Conservation (phyloP, 805 yeast species). For the Kuraishia ogatae region DNA sequence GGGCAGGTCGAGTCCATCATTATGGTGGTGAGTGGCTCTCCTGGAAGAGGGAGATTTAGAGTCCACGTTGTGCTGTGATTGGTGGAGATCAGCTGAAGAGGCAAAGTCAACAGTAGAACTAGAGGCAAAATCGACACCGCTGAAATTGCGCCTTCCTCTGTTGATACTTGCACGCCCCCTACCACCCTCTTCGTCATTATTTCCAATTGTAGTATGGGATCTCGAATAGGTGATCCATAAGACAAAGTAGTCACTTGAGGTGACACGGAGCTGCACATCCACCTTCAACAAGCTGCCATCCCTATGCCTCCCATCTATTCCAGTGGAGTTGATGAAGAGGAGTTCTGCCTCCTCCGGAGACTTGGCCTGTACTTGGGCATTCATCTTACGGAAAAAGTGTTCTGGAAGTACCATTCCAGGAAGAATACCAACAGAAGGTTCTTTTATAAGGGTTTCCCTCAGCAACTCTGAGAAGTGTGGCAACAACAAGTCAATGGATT, state of each 20-base stretch:
- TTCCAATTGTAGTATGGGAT: constrained; percentile 8
- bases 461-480: constrained; percentile 52
- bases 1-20: constrained; percentile 24
- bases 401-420: constrained; percentile 85
- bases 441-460: constrained; percentile 29
- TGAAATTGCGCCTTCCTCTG: background rate
- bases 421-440: constrained; percentile 28
- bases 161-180: background rate
- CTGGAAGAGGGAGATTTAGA: background rate
- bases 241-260: constrained; percentile 47
- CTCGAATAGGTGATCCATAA: constrained; percentile 87
- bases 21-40: constrained; percentile 2
- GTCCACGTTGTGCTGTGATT: background rate
- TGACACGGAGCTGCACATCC: constrained; percentile 76
- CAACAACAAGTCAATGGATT: constrained; percentile 45
- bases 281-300: constrained; percentile 60
- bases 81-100: background rate
- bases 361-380: constrained; percentile 28
- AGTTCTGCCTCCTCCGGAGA: constrained; percentile 34
- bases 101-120: background rate
- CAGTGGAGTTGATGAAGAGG: constrained; percentile 52
- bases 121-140: background rate
- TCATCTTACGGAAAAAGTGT: constrained; percentile 73
- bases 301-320: constrained; percentile 58
- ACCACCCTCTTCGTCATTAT: background rate